Conservation (phyloP, 306 rosid genomes). For the Astragalus membranaceus region DNA sequence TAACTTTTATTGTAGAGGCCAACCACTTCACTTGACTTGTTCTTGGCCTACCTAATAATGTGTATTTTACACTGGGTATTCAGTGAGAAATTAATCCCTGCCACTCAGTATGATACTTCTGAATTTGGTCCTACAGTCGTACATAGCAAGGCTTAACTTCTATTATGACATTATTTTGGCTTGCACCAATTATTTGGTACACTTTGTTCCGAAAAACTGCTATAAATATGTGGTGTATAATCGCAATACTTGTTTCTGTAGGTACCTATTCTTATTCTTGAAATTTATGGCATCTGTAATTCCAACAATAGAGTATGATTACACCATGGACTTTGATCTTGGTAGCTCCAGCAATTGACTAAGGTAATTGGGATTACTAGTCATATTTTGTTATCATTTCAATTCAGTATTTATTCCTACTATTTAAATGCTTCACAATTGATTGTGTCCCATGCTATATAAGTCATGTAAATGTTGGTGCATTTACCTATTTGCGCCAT, state of each 20-base stretch:
- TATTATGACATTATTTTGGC: background rate
- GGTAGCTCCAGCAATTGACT: constrained; percentile 78
- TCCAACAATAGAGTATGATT: constrained; percentile 94
- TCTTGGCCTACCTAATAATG: background rate
- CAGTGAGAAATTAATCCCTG: background rate
- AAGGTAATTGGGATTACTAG: constrained; percentile 26
- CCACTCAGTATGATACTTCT: background rate
- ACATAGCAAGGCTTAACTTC: background rate
- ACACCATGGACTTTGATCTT: constrained; percentile 96
- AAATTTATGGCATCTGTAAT: constrained; percentile 96
- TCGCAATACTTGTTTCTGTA: constrained; percentile 14
- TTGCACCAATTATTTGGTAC: background rate
- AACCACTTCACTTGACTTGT: background rate
- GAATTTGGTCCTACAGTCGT: background rate
- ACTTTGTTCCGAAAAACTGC: background rate
- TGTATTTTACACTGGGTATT: background rate
- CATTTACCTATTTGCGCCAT: background rate
- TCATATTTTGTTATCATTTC: background rate
- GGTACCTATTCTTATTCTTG: constrained; percentile 93
- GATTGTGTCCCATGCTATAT: background rate
- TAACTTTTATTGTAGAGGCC: background rate
- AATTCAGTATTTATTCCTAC: background rate
- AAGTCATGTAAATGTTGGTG: background rate
- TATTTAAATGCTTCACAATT: background rate
- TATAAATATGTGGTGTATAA: background rate